Evolutionary conservation across 2,329 filamentous ascomycete genomes (phyloP), one percentile per base, ranked within the genome.

Genomic region (Lachnellula hyalina): DNA sequence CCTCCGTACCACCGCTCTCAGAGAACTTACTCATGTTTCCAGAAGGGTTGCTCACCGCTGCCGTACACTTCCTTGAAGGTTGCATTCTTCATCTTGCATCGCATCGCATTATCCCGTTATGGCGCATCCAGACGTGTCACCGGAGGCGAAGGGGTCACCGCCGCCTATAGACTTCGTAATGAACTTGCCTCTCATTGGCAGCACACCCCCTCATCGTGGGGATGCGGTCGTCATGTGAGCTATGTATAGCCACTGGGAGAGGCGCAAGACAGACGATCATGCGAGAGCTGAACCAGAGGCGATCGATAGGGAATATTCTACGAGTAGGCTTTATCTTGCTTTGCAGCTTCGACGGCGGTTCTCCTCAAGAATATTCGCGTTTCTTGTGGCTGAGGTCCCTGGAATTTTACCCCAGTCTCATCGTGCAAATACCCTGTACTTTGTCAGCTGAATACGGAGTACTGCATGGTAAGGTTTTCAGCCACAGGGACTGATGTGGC

Each of bases 71-170:
- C 35, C 23, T 12, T 35, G 23, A 17, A 28, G 40, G 28, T 40
- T 25, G 41, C 51, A 50, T 45, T 44, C 38, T 42, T 51, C 55
- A 53, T 57, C 55, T 53, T 50, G 47, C 52, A 54, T 46, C 23
- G 55, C 44, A 51, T 53, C 48, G 51, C 54, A 53, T 50, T 46
- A 57, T 54, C 55, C 48, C 51, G 55, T 19, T 21, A 40, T 46
- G 46, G 17, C 47, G 44, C 47, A 40, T 36, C 46, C 9, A 34
- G 12, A 19, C 19, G 45, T 53, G 46, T 53, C 51, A 53, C 51
- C 45, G 17, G 46, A 42, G 35, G 32, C 35, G 36, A 32, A 50
- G 7, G 28, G 36, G 32, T 25, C 38, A 15, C 44, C 41, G 32
- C 40, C n/a, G 19, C 48, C 14, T 25, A 51, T 28, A 17, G 36